These are phyloP conservation scores for Tulasnella sp. DNA, from an alignment of 768 basidiomycete species.

Conservation along the genomic window DNA sequence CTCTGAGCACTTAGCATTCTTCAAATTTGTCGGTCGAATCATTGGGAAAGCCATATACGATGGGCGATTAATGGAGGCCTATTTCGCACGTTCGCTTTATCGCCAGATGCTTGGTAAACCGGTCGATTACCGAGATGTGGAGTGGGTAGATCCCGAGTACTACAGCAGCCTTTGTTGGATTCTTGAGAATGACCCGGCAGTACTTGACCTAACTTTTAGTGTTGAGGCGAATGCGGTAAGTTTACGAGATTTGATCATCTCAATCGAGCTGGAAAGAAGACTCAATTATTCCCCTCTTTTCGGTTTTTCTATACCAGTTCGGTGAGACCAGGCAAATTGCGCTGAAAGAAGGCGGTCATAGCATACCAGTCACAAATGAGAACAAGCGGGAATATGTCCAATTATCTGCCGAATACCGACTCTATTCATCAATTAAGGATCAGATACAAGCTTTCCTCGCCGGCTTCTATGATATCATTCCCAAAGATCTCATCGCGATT, in stretches of 20 bases:
- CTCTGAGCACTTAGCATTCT: slow-evolving; percentile 90
- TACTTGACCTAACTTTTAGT: slow-evolving; percentile 82
- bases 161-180: slow-evolving; percentile 99
- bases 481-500: slow-evolving; percentile 88
- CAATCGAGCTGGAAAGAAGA: too few relatives aligned
- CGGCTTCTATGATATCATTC: slow-evolving; percentile 97
- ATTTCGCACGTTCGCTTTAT: slow-evolving; percentile 95
- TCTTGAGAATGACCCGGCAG: slow-evolving; percentile 83
- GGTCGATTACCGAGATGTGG: slow-evolving; percentile 91
- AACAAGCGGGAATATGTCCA: slow-evolving; percentile 96
- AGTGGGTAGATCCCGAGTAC: slow-evolving; percentile 97
- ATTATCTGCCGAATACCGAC: slow-evolving; percentile 82
- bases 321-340: slow-evolving; percentile 80
- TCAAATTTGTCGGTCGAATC: slow-evolving; percentile 96
- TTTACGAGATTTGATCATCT: slow-evolving; percentile 13
- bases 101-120: slow-evolving; percentile 87
- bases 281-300: not conserved
- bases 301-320: slow-evolving; percentile 44
- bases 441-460: slow-evolving; percentile 82
- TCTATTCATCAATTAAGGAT: slow-evolving; percentile 88
- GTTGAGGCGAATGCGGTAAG: slow-evolving; percentile 88
- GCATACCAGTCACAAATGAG: slow-evolving; percentile 82
- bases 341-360: slow-evolving; percentile 74
- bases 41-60: slow-evolving; percentile 98
- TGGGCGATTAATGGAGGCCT: slow-evolving; percentile 88